Evolutionary conservation across 1,284 basidiomycete species (phyloP), one percentile per base, ranked within the genome.

Genomic region (Cystobasidium pallidum): DNA sequence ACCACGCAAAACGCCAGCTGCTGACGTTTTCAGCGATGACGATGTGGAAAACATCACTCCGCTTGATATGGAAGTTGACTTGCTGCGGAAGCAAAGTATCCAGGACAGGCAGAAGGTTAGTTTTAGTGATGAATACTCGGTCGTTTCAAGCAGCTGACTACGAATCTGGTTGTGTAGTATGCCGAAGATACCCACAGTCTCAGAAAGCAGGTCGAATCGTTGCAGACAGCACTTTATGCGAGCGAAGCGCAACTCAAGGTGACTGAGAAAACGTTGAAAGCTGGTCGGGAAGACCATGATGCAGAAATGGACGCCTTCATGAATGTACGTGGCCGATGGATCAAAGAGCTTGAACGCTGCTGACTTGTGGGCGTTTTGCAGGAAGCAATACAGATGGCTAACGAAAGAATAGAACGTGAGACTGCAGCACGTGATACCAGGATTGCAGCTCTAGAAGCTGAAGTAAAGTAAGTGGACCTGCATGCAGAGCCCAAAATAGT

Each of bases 311-410:
- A 71, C 11, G 61, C 45, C 6, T 54, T 71, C 17, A 59, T 41
- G 26, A 45, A 71, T 41, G 68, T 71, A 55, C 11, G 61, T 26
- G 7, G 34, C 2, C 15, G 8, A n/a, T 7, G 26, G 19, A 10
- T 17, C 4, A 17, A n/a, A 17, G 3, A 8, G 3, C n/a, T 3
- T 8, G 43, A 17, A 8, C 43, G 3, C 43, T 45, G 43, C 8
- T 45, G n/a, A n/a, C n/a, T 45, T 24, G n/a, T 1, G 1, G 28
- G n/a, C 26, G 30, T 21, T 43, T n/a, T 45, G 15, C 61, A 71
- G 68, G 57, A 71, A 32, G 52, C 61, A 24, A 71, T 58, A 24
- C 36, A 43, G 52, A 71, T 71, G 68, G 68, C 68, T 19, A 58
- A 71, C 26, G 52, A 54, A 24, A 52, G 59, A 39, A 63, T 71